These are phyloP conservation scores for Rhodamnia rubescens DNA, from an alignment of 345 rosid species.

Conservation along the genomic window DNA sequence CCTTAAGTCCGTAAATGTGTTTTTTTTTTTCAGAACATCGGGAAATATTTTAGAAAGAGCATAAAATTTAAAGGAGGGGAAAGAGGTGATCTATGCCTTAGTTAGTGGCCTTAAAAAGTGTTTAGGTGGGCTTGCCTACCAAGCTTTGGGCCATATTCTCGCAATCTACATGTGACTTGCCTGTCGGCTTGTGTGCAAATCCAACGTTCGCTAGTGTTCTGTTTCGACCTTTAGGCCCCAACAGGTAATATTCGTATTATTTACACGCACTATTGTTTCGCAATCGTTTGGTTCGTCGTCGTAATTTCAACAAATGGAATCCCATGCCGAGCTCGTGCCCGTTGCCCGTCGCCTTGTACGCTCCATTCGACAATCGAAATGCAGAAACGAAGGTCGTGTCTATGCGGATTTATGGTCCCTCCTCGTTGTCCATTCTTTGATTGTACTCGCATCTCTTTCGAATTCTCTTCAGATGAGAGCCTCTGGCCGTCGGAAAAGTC, in stretches of 20 bases:
- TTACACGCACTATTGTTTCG: not conserved
- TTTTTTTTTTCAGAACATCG: not conserved
- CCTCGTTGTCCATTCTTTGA: not conserved
- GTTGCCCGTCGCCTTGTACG: not conserved
- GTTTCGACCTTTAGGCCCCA: not conserved
- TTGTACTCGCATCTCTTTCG: not conserved
- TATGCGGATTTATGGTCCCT: not conserved
- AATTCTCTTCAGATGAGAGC: not conserved
- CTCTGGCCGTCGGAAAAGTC: not conserved
- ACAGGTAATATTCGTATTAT: not conserved
- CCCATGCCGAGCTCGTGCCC: not conserved
- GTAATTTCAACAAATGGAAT: not conserved
- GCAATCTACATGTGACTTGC: not conserved
- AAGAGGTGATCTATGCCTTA: not conserved
- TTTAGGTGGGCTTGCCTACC: not conserved
- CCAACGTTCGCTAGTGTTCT: not conserved
- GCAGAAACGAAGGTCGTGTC: not conserved
- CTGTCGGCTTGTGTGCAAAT: not conserved
- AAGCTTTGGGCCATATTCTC: not conserved
- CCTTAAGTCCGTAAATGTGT: not conserved
- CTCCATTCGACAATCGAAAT: not conserved
- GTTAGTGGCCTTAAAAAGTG: not conserved
- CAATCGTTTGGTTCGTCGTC: rapidly evolving
- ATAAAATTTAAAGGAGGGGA: not conserved
- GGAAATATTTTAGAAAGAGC: not conserved